These are phyloP conservation scores for Penicillium argentinense DNA, from an alignment of 495 filamentous ascomycete species.

Conservation along the genomic window DNA sequence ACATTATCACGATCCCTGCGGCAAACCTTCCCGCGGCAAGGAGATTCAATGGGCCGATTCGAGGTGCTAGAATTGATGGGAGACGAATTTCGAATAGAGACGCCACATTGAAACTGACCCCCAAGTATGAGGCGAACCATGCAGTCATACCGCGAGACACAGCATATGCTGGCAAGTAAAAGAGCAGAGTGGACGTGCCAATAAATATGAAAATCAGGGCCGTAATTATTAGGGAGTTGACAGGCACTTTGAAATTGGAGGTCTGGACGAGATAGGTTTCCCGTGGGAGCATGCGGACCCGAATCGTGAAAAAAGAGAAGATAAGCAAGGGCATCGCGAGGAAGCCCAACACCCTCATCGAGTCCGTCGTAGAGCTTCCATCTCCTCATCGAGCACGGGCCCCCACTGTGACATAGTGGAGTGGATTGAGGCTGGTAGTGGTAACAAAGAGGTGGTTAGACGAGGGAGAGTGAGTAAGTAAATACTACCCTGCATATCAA, in stretches of 20 bases:
- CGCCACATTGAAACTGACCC: slow-evolving; percentile 65
- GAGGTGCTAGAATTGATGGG: slow-evolving; percentile 37
- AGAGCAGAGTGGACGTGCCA: slow-evolving; percentile 66
- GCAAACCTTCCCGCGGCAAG: slow-evolving; percentile 6
- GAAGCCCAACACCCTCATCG: too few species aligned
- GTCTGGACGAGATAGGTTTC: slow-evolving; percentile 40
- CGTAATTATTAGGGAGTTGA: slow-evolving; percentile 17
- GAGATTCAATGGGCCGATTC: slow-evolving; percentile 52
- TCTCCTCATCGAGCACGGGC: too few species aligned
- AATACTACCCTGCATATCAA: too few species aligned
- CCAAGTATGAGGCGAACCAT: slow-evolving; percentile 56
- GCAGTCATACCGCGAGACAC: slow-evolving; percentile 53
- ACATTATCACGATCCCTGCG: slow-evolving; percentile 32
- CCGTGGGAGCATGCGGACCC: slow-evolving; percentile 45
- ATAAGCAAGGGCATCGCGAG: slow-evolving; percentile 48
- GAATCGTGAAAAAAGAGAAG: slow-evolving; percentile 42
- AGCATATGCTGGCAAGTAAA: slow-evolving; percentile 61
- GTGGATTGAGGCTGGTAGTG: too few species aligned
- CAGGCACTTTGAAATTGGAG: slow-evolving; percentile 37
- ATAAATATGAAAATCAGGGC: slow-evolving; percentile 56
- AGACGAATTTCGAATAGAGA: slow-evolving; percentile 23
- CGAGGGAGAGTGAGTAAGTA: too few species aligned
- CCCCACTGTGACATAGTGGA: too few species aligned
- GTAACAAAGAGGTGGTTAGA: too few species aligned
- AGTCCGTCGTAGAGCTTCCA: too few species aligned